phyloP scores from a whole-genome alignment of 768 basidiomycete species.

The Lyophyllum decastes region DNA sequence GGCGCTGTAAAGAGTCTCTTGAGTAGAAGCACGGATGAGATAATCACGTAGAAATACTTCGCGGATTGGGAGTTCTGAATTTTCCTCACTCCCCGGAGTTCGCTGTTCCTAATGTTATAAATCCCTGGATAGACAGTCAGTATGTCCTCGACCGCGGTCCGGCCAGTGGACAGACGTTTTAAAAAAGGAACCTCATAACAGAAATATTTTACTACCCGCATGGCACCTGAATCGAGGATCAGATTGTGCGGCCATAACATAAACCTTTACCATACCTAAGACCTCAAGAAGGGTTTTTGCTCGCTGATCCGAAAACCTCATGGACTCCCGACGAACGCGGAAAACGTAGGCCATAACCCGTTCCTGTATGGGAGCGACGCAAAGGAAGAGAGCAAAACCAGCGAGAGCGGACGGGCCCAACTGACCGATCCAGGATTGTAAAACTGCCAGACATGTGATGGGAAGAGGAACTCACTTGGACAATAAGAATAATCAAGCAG shows the following conservation, averaged over 20 bases:
- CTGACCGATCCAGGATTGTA: conserved; percentile 27
- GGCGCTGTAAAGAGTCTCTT: conserved; percentile 32
- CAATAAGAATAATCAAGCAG: conserved; percentile 60
- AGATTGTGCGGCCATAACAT: neutral
- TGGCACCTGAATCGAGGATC: conserved; percentile 40
- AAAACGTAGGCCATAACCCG: conserved; percentile 63
- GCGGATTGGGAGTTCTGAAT: conserved; percentile 64
- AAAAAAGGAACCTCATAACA: conserved; percentile 68
- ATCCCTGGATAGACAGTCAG: conserved; percentile 42
- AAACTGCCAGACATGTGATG: neutral
- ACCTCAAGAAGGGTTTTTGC: conserved; percentile 69
- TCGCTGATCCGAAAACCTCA: conserved; percentile 64
- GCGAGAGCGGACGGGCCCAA: conserved; percentile 72
- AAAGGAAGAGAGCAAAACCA: conserved; percentile 66
- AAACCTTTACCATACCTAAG: conserved; percentile 37
- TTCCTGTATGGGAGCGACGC: conserved; percentile 65
- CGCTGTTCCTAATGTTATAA: conserved; percentile 49
- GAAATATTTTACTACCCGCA: conserved; percentile 80
- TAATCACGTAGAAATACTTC: conserved; percentile 41
- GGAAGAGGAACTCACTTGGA: conserved; percentile 39
- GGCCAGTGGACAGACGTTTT: neutral
- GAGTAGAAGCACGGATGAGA: conserved; percentile 1
- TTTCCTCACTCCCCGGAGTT: conserved; percentile 54
- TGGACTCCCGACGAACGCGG: conserved; percentile 50
- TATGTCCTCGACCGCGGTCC: neutral